Base-by-base conservation (phyloP, 495 filamentous ascomycete species). In the Aspergillus campestris region DNA sequence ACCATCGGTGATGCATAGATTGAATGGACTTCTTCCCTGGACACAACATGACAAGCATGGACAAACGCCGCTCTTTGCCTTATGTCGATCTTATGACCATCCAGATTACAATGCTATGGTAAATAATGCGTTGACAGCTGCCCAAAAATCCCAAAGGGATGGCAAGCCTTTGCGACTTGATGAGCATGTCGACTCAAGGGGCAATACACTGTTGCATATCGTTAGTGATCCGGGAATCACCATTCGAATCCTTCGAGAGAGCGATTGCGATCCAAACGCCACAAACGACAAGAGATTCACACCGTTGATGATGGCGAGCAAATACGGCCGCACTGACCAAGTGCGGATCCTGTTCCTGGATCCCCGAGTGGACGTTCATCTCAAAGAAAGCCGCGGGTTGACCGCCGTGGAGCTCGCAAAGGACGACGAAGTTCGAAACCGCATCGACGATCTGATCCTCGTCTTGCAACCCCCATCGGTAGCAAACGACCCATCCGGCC, bases 331-430 rank as follows among this genome's bases (percentile, higher is more conserved):
- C 37, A 84, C 94, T 12, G 92, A 96, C 50, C 84, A 90, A 74
- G 91, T 99, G 6, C 78, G 89, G 45, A 82, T 82, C 11, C 72
- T 99, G 9, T 96, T 95, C 58, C 75, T 79, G 38, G 94, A 97
- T 60, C 74, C 86, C 11, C 72, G 94, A 45, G 89, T 96, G 5
- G 94, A 99, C 60, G 66, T 88, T 1, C 77, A 81, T 31, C 80
- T 89, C 24, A 89, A 85, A 59, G 94, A 99, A 52, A 61, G 86
- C 9, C 80, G 94, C 42, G 94, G 94, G 2, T 71, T 99, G 56
- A 96, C 91, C 24, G 94, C 94, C 2, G 89, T 97, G 11, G 94
- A 99, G 61, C 71, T 99, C 37, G 94, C 94, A 9, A 99, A 99
- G 58, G 94, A 99, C 59, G 94, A 99, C 56, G 94, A 99, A 55